Base-by-base conservation (phyloP, 495 filamentous ascomycete species). In the Penicillium verhagenii region DNA sequence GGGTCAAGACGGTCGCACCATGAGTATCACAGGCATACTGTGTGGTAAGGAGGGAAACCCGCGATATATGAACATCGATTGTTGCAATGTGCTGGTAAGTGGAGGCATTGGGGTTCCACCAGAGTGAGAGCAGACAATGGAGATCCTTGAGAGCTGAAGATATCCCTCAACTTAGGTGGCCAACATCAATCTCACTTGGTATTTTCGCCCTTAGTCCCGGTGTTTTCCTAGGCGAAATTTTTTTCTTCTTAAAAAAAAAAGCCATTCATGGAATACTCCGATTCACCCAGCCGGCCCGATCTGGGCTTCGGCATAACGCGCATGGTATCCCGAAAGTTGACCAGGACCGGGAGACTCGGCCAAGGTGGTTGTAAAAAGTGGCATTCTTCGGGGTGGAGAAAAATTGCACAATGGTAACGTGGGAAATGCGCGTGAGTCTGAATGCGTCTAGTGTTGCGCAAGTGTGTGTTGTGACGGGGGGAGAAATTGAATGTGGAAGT, bases 201-300 rank as follows among this genome's bases (percentile, higher is more conserved):
- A 67, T 76, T 51, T 72, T 68, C 61, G 74, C 71, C 3, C 56
- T 76, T 40, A 72, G 75, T 58, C 73, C 71, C n/a, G 71, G 72
- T n/a, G 62, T 56, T 13, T 66, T 75, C 52, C 56, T 65, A 4
- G 69, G 72, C 10, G n/a, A n/a, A n/a, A n/a, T n/a, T n/a, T n/a
- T n/a, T n/a, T n/a, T n/a, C n/a, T n/a, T n/a, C n/a, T n/a, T n/a
- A n/a, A n/a, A n/a, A n/a, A n/a, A n/a, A 56, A 67, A 7, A 68
- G 61, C 28, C 63, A 65, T 24, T 45, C 66, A 23, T 58, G 66
- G 6, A 64, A 61, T 31, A 31, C 28, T 73, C 58, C 67, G 64
- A 55, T 64, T 11, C 8, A 31, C 28, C 13, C 28, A 9, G 67
- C 50, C 69, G 69, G 47, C 71, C 26, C 69, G 71, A 52, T 61